A percentile compares a stretch with the other conserved stretches of the same genome.
phyloP scores from a whole-genome alignment of 192 early-diverging fungal species.

The Spinellus fusiger region DNA sequence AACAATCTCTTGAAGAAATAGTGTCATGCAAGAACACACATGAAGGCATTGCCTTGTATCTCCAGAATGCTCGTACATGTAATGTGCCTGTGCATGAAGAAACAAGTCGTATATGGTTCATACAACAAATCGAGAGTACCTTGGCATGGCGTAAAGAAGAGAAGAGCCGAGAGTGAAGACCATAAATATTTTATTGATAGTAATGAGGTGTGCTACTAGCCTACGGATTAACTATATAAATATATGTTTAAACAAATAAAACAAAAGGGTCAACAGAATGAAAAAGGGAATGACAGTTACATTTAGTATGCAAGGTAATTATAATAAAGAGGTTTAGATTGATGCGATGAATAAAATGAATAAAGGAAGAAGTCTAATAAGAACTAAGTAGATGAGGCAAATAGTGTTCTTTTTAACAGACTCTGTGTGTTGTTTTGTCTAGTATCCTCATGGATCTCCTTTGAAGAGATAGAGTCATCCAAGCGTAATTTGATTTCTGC shows the following conservation, averaged over 20 bases:
- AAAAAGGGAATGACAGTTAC: no score
- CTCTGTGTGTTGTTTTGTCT: conserved; percentile 13
- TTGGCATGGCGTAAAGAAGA: conserved; percentile 2
- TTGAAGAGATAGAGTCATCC: conserved; percentile 39
- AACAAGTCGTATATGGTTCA: conserved; percentile 9
- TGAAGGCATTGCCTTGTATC: conserved; percentile 1
- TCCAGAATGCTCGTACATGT: background rate
- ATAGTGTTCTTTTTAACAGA: background rate
- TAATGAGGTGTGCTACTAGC: no score
- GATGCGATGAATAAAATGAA: no score
- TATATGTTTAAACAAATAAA: no score
- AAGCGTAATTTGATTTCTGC: conserved; percentile 58
- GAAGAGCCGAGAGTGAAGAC: background rate
- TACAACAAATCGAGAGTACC: background rate
- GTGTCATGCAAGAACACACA: background rate
- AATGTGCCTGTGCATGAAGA: conserved; percentile 1
- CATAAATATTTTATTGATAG: no score
- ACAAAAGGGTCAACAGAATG: no score
- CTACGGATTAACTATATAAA: no score
- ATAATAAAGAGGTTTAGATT: no score
- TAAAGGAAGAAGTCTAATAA: background rate
- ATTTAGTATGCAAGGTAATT: no score
- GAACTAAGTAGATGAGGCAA: background rate
- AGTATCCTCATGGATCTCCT: conserved; percentile 9
- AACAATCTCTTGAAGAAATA: conserved; percentile 7